phyloP scores from a whole-genome alignment of 768 basidiomycete species.

The Boletus insuetus region DNA sequence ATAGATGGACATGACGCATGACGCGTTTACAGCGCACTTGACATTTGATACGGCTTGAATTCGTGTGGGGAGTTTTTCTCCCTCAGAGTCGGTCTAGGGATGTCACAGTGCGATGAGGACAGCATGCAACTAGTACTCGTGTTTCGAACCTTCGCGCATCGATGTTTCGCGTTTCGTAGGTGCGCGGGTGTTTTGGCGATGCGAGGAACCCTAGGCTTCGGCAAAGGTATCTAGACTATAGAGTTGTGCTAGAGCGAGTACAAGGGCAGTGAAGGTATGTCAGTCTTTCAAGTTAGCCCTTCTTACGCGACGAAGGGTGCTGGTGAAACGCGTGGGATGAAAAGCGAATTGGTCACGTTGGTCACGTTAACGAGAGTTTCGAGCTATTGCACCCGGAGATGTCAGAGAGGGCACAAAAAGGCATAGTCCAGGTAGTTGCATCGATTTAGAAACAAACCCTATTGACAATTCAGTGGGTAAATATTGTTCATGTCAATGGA shows the following conservation, averaged over 20 bases:
- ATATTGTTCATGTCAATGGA: not conserved
- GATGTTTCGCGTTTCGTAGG: not conserved
- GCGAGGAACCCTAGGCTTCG: not conserved
- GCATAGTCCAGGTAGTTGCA: not conserved
- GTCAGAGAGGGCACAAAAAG: not conserved
- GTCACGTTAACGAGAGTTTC: not conserved
- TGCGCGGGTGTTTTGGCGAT: not conserved
- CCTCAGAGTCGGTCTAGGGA: no score
- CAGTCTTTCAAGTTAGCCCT: not conserved
- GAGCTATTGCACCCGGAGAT: not conserved
- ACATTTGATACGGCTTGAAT: not conserved
- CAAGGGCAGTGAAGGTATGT: constrained; percentile 11
- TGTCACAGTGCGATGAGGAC: no score
- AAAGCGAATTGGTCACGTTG: not conserved
- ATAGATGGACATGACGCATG: no score
- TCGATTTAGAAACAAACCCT: not conserved
- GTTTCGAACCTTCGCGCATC: constrained; percentile 3
- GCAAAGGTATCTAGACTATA: no score
- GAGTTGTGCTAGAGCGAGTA: not conserved
- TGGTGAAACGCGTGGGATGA: constrained; percentile 1
- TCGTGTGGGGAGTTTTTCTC: no score
- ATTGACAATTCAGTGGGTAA: not conserved
- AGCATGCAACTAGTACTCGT: no score
- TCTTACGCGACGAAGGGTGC: constrained; percentile 7
- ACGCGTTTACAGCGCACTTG: constrained; percentile 5